Percentiles rank a stretch among this genome's conserved stretches.
Evolutionary conservation across 1,284 basidiomycete genomes (phyloP).

Genomic region (Tylopilus sp.): DNA sequence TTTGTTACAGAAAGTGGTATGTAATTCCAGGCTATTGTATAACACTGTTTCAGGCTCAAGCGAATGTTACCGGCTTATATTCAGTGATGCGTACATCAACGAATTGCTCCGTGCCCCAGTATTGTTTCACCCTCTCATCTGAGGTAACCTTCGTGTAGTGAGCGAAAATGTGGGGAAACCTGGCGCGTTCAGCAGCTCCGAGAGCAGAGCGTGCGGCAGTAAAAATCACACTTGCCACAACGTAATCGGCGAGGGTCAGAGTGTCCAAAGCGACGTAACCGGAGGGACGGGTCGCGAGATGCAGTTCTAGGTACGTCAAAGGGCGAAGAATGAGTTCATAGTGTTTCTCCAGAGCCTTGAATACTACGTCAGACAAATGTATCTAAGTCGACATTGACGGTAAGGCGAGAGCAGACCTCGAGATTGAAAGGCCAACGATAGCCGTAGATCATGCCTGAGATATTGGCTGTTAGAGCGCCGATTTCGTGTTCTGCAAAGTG

Average conservation of each 20-base stretch:
- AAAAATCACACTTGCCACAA: conserved; percentile 54
- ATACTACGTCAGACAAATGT: background rate
- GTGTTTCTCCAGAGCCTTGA: conserved; percentile 16
- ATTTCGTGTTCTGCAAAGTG: conserved; percentile 64
- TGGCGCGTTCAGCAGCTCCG: conserved; percentile 51
- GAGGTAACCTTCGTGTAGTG: conserved; percentile 61
- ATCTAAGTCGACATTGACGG: no score
- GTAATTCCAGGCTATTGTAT: no score
- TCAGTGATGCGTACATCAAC: conserved; percentile 25
- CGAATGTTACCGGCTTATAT: background rate
- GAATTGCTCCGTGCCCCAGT: conserved; percentile 31
- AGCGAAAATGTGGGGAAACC: conserved; percentile 62
- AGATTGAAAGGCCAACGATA: conserved; percentile 16
- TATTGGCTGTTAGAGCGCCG: background rate
- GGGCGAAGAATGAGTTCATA: conserved; percentile 33
- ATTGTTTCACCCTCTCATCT: conserved; percentile 54
- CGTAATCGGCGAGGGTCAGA: conserved; percentile 71
- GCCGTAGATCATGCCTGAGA: conserved; percentile 16
- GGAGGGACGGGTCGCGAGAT: conserved; percentile 61
- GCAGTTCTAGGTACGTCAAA: conserved; percentile 56
- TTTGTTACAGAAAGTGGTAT: no score
- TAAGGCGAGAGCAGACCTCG: conserved; percentile 15
- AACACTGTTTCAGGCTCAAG: no score
- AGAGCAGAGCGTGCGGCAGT: conserved; percentile 42
- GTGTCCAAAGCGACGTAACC: conserved; percentile 62